These are phyloP conservation scores for Pseudonectria foliicola DNA, from an alignment of 2,329 filamentous ascomycete genomes.

Conservation along the genomic window DNA sequence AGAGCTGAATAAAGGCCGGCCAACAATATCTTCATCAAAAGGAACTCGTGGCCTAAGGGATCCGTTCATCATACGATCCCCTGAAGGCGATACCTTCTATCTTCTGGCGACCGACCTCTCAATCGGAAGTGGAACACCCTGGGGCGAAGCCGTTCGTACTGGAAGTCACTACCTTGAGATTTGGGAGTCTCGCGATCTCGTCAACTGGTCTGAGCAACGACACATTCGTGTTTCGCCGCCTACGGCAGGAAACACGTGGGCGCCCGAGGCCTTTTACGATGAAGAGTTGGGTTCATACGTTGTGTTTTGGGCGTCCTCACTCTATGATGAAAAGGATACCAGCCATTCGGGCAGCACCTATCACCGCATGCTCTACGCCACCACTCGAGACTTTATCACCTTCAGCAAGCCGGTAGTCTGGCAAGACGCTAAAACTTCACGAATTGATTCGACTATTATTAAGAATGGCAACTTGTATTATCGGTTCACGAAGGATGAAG, in stretches of 20 bases:
- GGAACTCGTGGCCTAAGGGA: constrained; percentile 45
- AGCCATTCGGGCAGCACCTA: constrained; percentile 37
- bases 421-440: constrained; percentile 44
- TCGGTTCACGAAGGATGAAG: constrained; percentile 50
- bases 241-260: constrained; percentile 47
- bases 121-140: constrained; percentile 46
- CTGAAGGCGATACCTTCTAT: constrained; percentile 43
- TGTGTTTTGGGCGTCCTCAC: constrained; percentile 38
- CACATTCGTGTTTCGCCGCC: constrained; percentile 41
- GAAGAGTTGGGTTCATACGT: constrained; percentile 33
- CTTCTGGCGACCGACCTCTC: constrained; percentile 46
- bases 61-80: constrained; percentile 45
- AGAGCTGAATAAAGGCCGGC: constrained; percentile 40
- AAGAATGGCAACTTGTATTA: constrained; percentile 36
- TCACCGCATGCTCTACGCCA: constrained; percentile 46
- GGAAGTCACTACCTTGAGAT: constrained; percentile 46
- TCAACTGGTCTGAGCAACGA: constrained; percentile 44
- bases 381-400: constrained; percentile 42
- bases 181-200: constrained; percentile 45
- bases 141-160: constrained; percentile 38
- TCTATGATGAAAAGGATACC: constrained; percentile 35
- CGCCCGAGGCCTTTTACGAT: constrained; percentile 45
- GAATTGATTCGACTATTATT: constrained; percentile 47
- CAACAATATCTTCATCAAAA: constrained; percentile 36
- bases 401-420: constrained; percentile 41